Conservation (phyloP, 768 basidiomycete species). For the Sistotremastrum niveocremeum region DNA sequence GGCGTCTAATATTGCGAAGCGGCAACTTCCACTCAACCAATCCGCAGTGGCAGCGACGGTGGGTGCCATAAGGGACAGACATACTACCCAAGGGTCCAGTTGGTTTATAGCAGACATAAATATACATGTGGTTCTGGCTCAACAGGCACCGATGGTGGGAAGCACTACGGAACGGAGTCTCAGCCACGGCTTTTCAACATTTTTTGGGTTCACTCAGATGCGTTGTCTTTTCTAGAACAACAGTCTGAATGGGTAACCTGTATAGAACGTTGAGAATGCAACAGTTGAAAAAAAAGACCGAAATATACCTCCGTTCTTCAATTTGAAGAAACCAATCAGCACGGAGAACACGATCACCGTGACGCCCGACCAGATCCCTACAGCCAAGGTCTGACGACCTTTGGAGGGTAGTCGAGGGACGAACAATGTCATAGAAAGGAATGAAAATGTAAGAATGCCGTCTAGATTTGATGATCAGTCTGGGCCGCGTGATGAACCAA, state of each 20-base stretch:
- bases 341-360: conserved; percentile 78
- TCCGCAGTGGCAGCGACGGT: no score
- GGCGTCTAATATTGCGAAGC: no score
- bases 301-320: conserved; percentile 75
- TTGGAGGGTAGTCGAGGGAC: conserved; percentile 66
- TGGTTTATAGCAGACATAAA: no score
- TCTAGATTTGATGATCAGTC: conserved; percentile 35
- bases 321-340: conserved; percentile 71
- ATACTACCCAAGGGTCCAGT: no score
- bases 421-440: conserved; percentile 57
- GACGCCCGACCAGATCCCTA: conserved; percentile 81
- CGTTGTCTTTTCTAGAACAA: conserved; percentile 33
- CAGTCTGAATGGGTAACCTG: conserved; percentile 74
- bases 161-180: no score
- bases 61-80: no score
- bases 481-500: background rate
- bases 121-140: no score
- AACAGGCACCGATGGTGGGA: no score
- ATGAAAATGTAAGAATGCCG: conserved; percentile 63
- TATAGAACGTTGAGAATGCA: background rate
- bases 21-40: no score
- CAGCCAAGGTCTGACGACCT: conserved; percentile 63
- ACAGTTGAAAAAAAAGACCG: conserved; percentile 1
- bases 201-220: no score
- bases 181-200: no score